Evolutionary conservation across 2,329 filamentous ascomycete genomes (phyloP), one percentile per base, ranked within the genome.

Genomic region (Neonectria magnoliae): DNA sequence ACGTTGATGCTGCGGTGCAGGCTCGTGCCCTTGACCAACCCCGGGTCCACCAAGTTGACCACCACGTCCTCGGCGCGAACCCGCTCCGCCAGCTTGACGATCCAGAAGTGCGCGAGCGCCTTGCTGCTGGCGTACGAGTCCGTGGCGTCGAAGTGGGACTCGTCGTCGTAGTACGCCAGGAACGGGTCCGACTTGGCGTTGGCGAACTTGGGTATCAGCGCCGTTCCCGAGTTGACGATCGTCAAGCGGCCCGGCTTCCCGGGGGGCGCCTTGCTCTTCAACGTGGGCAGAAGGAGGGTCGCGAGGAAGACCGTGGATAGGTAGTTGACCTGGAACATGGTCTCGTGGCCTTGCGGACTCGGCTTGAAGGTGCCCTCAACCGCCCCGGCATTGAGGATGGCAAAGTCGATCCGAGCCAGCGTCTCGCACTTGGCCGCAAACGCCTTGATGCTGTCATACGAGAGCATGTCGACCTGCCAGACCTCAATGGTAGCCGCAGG

Each of bases 391-490:
- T 85, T 85, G 22, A 85, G 75, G 13, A 87, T 77, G 16, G 72
- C 78, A 27, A 82, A 77, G 67, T 86, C 82, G 20, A 86, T 70
- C 0, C 80, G 75, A 1, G 72, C 51, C 6, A 84, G 74, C 0
- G 56, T 73, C 8, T 78, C 68, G n/a, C 77, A 76, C 2, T 78
- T 76, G 1, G 57, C 57, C 0, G 76, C 78, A 60, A 87, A 87
- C 0, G 66, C 70, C 31, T 76, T 75, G 1, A 87, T 73, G 1
- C 82, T 85, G 2, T 78, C 73, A 54, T 85, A 84, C 0, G 77
- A 81, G 5, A 62, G 57, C 79, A 87, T 81, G 50, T 88, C 83
- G n/a, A 88, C 68, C 2, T 72, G 10, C 83, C 82, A 87, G 10
- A 87, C 83, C 11, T 84, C 77, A 13, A 87, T 78, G 0, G 48